Evolutionary conservation across 176 grass and related monocot species (phyloP).

Genomic region (Pontederia paniculata): DNA sequence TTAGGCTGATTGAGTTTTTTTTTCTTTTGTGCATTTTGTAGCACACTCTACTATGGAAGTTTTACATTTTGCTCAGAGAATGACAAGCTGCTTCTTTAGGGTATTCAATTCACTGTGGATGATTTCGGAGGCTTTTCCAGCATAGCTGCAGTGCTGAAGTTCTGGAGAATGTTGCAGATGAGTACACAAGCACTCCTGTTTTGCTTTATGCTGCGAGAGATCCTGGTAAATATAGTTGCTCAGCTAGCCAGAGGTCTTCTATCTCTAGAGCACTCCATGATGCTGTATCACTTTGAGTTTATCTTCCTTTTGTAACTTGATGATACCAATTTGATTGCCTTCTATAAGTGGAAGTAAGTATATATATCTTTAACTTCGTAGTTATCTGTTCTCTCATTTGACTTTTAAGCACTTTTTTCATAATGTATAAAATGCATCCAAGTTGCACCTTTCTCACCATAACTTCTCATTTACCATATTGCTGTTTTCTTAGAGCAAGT

Average conservation of each 20-base stretch:
- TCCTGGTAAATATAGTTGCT: slow-evolving; percentile 34
- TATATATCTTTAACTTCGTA: slow-evolving; percentile 2
- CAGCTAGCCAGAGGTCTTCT: slow-evolving; percentile 41
- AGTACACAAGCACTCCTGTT: slow-evolving; percentile 77
- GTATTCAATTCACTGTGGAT: slow-evolving; percentile 61
- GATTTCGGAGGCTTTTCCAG: slow-evolving; percentile 57
- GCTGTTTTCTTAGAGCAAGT: not conserved
- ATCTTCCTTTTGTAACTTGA: slow-evolving; percentile 57
- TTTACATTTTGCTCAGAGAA: too few species aligned
- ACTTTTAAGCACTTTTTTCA: too few species aligned
- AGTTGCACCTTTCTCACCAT: too few species aligned
- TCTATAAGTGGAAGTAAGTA: slow-evolving; percentile 60
- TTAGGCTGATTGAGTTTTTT: too few species aligned
- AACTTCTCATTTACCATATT: too few species aligned
- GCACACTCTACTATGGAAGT: too few species aligned
- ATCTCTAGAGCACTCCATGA: slow-evolving; percentile 68
- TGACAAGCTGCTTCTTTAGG: slow-evolving; percentile 33
- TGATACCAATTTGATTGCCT: slow-evolving; percentile 66
- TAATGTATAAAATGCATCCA: too few species aligned
- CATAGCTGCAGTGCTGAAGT: slow-evolving; percentile 48
- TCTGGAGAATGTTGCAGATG: slow-evolving; percentile 81
- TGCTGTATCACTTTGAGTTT: slow-evolving; percentile 72
- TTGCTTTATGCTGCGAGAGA: slow-evolving; percentile 68
- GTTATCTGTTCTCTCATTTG: too few species aligned
- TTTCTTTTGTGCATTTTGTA: too few species aligned